Base-by-base conservation (phyloP, 2,329 filamentous ascomycete genomes). In the Aspergillus spinulosporus region DNA sequence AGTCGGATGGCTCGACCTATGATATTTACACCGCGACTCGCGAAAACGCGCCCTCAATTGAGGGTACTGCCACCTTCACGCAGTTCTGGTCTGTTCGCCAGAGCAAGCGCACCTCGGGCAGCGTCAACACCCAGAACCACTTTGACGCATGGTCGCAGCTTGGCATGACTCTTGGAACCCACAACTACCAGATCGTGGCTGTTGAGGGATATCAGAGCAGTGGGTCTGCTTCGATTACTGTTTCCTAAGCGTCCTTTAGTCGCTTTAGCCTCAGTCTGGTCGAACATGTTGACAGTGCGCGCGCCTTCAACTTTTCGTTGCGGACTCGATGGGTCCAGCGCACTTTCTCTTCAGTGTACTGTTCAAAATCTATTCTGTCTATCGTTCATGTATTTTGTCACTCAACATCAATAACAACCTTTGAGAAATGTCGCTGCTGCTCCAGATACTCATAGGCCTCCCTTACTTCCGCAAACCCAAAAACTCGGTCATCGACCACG, bases 391-490 rank as follows among this genome's bases (percentile, higher is more conserved):
- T 21, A 21, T 42, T n/a, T 9, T 42, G 34, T 37, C 34, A 51
- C 29, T 47, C 36, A 29, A 48, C 39, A 12, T 47, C 28, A 32
- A 56, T 43, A n/a, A 40, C 54, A 34, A 78, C 62, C 66, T 79
- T 78, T 3, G 72, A 75, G 59, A 77, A 76, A 64, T 78, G 76
- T 61, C 78, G 80, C 69, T 82, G 78, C 44, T 78, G 74, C 72
- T 73, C 76, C 73, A 78, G 71, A 64, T 75, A 77, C 65, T 77
- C 64, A 62, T 80, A 81, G 0, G 80, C 80, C 15, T 81, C 77
- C 67, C 76, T 79, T 4, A 72, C 63, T 53, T 81, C 66, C 37
- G 72, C 68, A 11, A 82, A 66, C 39, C 72, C 71, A 65, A 80
- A 83, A 4, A 77, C 70, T 67, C 74, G 78, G 59, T 78, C 71